A percentile compares a stretch with the other conserved stretches of the same genome.
phyloP scores from a whole-genome alignment of 2,329 filamentous ascomycete species.

The Pseudogymnoascus verrucosus region DNA sequence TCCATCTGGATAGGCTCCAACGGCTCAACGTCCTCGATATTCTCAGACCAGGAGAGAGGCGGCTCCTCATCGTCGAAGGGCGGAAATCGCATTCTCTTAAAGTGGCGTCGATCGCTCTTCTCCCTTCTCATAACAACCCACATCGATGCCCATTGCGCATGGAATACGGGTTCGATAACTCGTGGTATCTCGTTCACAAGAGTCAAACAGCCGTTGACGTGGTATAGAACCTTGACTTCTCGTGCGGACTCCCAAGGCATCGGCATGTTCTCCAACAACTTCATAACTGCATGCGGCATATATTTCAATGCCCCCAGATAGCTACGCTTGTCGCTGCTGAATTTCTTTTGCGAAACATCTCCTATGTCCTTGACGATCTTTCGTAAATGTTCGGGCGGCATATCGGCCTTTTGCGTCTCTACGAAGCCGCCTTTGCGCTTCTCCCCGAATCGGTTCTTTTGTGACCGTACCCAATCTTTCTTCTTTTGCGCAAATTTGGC shows the following conservation, averaged over 20 bases:
- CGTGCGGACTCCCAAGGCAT: conserved; percentile 98
- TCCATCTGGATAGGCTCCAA: conserved; percentile 98
- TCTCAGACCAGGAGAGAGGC: conserved; percentile 94
- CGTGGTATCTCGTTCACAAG: conserved; percentile 93
- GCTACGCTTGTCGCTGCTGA: conserved; percentile 95
- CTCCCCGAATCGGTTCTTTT: conserved; percentile 90
- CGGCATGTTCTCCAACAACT: conserved; percentile 97
- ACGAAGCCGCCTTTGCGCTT: conserved; percentile 95
- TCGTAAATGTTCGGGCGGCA: conserved; percentile 95
- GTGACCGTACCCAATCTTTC: conserved; percentile 91
- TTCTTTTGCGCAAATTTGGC: conserved; percentile 98
- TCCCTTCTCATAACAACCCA: conserved; percentile 98
- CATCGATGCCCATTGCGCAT: conserved; percentile 99
- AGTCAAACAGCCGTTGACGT: conserved; percentile 95
- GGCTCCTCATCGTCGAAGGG: conserved; percentile 98
- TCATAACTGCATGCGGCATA: conserved; percentile 97
- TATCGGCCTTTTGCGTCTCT: conserved; percentile 95
- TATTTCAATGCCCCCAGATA: conserved; percentile 97
- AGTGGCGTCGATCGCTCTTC: conserved; percentile 89
- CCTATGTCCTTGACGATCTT: conserved; percentile 99
- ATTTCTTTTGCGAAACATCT: conserved; percentile 98
- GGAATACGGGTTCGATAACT: conserved; percentile 95
- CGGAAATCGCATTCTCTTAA: conserved; percentile 98
- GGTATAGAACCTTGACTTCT: conserved; percentile 96
- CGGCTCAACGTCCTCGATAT: conserved; percentile 96